Conservation (phyloP, 2,329 filamentous ascomycete species). For the Colletotrichum melonis region DNA sequence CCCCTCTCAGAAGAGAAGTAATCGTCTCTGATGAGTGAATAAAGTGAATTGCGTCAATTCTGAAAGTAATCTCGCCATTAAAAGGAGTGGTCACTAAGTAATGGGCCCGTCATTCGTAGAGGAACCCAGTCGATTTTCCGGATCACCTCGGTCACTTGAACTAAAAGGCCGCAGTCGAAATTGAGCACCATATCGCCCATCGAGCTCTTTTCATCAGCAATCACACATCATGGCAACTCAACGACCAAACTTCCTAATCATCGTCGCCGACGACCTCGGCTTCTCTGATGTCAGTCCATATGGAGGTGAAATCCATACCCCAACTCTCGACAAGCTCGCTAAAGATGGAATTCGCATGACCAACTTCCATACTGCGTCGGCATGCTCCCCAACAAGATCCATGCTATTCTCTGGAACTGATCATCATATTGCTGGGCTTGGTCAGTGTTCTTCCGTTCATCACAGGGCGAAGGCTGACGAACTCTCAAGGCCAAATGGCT, state of each 20-base stretch:
- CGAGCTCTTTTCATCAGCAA: neutral
- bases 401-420: slow-evolving; percentile 72
- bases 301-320: slow-evolving; percentile 47
- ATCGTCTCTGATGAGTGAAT: no score
- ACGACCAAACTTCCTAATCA: slow-evolving; percentile 47
- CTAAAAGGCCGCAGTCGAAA: no score
- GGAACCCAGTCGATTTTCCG: no score
- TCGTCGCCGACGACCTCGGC: slow-evolving; percentile 49
- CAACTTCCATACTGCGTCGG: slow-evolving; percentile 68
- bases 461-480: neutral
- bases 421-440: slow-evolving; percentile 63
- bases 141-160: no score
- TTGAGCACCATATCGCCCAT: no score
- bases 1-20: no score
- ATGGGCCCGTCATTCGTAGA: no score
- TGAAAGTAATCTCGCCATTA: no score
- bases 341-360: slow-evolving; percentile 63
- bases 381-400: slow-evolving; percentile 67
- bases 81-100: no score
- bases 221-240: slow-evolving; percentile 12
- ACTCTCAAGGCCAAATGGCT: slow-evolving; percentile 52
- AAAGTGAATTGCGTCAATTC: no score
- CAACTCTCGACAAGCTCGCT: slow-evolving; percentile 52
- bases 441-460: neutral
- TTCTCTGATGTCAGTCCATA: slow-evolving; percentile 46